Base-by-base conservation (phyloP, 345 rosid species). In the Bretschneidera sinensis region DNA sequence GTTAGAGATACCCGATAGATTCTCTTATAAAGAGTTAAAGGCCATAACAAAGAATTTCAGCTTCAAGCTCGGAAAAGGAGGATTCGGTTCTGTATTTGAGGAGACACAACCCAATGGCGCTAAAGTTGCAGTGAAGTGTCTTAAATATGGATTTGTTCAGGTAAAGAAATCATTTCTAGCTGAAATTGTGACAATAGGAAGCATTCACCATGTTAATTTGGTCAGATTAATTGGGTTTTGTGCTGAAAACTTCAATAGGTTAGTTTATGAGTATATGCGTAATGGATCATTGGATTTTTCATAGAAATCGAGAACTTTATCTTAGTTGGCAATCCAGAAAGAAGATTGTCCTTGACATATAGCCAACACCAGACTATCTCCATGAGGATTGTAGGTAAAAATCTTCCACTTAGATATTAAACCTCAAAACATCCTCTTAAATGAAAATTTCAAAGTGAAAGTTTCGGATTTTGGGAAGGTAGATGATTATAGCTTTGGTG, bases 401-500 rank as follows among this genome's bases (percentile, higher is more conserved):
- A 62, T 70, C 43, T 11, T 70, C 0, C 72, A 62, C 45, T 21
- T 69, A 17, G 72, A 69, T 21, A 69, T 67, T 70, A n/a, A n/a
- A n/a, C n/a, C n/a, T n/a, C n/a, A n/a, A n/a, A n/a, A n/a, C n/a
- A n/a, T n/a, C n/a, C n/a, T n/a, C n/a, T n/a, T n/a, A n/a, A n/a
- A n/a, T n/a, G n/a, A n/a, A n/a, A n/a, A n/a, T n/a, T n/a, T n/a
- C 23, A 48, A 59, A 24, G 69, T 68, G 7, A 70, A 70, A 24
- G 64, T 70, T 47, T 63, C 74, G 0, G 74, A 70, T 48, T 70
- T 70, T 10, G 69, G 69, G 17, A n/a, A n/a, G n/a, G n/a, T n/a
- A n/a, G n/a, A n/a, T n/a, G n/a, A n/a, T n/a, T n/a, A n/a, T n/a
- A n/a, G n/a, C n/a, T n/a, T n/a, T n/a, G n/a, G n/a, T n/a, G n/a